Evolutionary conservation across 371 early-diverging fungal genomes (phyloP).

Genomic region (Fennellomyces sp.): DNA sequence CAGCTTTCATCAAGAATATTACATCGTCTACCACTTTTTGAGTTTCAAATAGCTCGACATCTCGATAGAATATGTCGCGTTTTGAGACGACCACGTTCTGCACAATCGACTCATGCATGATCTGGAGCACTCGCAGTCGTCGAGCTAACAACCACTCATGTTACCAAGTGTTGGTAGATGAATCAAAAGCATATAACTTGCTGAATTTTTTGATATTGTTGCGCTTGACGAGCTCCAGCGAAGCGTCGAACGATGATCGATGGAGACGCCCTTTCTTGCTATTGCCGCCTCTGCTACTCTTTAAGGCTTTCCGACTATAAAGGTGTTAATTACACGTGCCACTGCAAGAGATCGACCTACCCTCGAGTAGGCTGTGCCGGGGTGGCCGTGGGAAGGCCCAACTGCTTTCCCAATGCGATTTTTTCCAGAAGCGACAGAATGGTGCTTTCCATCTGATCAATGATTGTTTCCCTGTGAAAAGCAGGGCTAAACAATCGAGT

Average conservation of each 20-base stretch:
- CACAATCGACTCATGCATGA: constrained; percentile 45
- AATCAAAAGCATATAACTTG: background rate
- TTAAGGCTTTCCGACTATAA: too few species aligned
- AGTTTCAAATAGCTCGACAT: constrained; percentile 35
- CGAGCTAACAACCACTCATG: constrained; percentile 28
- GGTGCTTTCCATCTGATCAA: constrained; percentile 8
- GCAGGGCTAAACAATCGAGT: background rate
- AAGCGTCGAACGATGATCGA: too few species aligned
- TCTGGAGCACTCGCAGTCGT: constrained; percentile 39
- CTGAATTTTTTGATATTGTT: background rate
- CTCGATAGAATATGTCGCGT: constrained; percentile 49
- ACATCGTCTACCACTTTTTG: constrained; percentile 40
- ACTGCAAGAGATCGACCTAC: too few species aligned
- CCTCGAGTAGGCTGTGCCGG: too few species aligned
- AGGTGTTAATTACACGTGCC: too few species aligned
- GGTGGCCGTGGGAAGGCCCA: too few species aligned
- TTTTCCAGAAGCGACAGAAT: constrained; percentile 1
- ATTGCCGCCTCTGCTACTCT: too few species aligned
- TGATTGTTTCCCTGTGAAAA: constrained; percentile 1
- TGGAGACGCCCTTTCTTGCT: too few species aligned
- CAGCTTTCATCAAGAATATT: too few species aligned
- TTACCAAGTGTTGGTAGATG: background rate
- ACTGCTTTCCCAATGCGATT: background rate
- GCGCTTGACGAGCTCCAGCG: background rate
- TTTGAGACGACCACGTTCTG: constrained; percentile 38